These are phyloP conservation scores for Tritrichomonas musculus DNA, from an alignment of 208 protist species.

Conservation along the genomic window DNA sequence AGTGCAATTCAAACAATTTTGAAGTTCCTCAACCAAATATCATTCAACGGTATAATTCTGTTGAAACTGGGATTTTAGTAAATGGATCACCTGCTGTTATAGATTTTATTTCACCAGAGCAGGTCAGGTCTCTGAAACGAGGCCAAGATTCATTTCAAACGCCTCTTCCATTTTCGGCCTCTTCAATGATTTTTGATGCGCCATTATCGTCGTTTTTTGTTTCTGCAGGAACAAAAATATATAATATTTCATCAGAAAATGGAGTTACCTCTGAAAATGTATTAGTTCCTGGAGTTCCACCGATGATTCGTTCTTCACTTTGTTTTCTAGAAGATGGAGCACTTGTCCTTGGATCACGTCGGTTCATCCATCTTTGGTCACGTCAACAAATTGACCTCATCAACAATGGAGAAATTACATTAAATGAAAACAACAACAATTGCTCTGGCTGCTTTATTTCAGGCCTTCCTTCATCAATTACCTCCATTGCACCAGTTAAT, in stretches of 20 bases:
- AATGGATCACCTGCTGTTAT: background rate
- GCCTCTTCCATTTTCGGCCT: background rate
- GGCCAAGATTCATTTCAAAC: background rate
- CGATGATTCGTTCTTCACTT: background rate
- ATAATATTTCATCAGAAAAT: background rate
- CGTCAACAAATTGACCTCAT: background rate
- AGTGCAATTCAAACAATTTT: background rate
- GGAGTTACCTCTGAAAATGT: background rate
- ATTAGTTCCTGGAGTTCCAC: background rate
- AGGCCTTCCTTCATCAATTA: background rate
- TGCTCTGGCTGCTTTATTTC: background rate
- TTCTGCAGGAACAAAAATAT: background rate
- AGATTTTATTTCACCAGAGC: background rate
- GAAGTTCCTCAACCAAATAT: background rate
- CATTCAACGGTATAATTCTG: background rate
- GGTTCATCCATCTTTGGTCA: background rate
- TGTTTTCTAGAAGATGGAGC: background rate
- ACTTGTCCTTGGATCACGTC: background rate
- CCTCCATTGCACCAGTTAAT: background rate
- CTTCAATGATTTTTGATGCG: background rate
- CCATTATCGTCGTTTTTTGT: background rate
- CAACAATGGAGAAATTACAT: too few species aligned
- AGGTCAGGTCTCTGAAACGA: background rate
- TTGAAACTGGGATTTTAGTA: background rate
- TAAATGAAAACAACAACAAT: too few species aligned